Evolutionary conservation across 805 yeast genomes (phyloP).

Genomic region (Middelhovenomyces tepae): DNA sequence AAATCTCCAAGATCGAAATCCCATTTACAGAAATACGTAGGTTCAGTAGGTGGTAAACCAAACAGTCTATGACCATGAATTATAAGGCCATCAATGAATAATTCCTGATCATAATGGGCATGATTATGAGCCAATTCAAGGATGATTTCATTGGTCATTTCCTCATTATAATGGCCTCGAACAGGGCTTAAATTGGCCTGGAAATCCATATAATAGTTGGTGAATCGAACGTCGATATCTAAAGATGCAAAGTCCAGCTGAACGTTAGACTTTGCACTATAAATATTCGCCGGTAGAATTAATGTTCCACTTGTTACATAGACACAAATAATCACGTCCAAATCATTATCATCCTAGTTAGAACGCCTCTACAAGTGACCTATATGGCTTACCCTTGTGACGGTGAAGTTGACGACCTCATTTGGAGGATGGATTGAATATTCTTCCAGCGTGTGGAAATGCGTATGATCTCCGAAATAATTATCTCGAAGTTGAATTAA

Average conservation of each 20-base stretch:
- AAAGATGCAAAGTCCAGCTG: constrained; percentile 55
- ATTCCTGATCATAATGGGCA: constrained; percentile 29
- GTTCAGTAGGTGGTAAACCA: constrained; percentile 83
- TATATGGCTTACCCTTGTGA: constrained; percentile 7
- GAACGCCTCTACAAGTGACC: constrained; percentile 4
- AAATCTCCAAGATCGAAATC: constrained; percentile 62
- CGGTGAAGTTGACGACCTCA: constrained; percentile 12
- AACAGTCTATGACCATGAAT: constrained; percentile 88
- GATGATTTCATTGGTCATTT: constrained; percentile 10
- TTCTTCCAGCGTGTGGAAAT: constrained; percentile 81
- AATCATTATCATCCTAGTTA: constrained; percentile 51
- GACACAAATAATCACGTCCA: constrained; percentile 67
- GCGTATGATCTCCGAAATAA: constrained; percentile 80
- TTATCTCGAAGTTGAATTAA: constrained; percentile 72
- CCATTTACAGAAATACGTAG: constrained; percentile 89
- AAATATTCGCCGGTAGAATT: constrained; percentile 64
- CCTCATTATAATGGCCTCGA: constrained; percentile 24
- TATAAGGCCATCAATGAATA: constrained; percentile 48
- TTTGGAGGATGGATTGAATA: constrained; percentile 35
- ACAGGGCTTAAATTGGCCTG: constrained; percentile 65
- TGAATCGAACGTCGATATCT: constrained; percentile 75
- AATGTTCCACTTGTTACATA: constrained; percentile 62
- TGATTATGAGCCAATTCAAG: constrained; percentile 12
- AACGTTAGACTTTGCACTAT: constrained; percentile 52
- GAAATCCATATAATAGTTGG: constrained; percentile 88